These are phyloP conservation scores for Xylaria bambusicola DNA, from an alignment of 495 filamentous ascomycete genomes.

Conservation along the genomic window DNA sequence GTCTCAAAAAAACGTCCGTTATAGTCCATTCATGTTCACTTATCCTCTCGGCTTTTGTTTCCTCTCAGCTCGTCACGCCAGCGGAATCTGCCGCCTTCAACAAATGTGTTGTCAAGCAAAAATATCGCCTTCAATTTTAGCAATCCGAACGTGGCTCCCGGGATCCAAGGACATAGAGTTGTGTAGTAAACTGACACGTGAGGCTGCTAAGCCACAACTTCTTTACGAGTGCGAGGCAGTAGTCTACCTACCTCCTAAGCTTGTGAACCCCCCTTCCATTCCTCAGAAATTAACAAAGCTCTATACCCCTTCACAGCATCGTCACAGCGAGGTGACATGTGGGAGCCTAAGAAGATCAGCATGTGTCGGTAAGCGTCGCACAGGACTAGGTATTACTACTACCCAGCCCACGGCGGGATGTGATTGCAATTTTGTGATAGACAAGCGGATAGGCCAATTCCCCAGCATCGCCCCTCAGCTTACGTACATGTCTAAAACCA, in stretches of 20 bases:
- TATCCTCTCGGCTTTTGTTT: not conserved
- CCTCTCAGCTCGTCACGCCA: not conserved
- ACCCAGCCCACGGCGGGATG: not conserved
- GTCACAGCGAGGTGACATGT: not conserved
- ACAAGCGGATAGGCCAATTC: not conserved
- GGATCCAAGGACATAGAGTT: too few relatives aligned
- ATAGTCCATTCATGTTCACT: too few relatives aligned
- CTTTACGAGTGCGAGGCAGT: too few relatives aligned
- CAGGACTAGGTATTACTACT: not conserved
- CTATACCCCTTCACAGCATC: not conserved
- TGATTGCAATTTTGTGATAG: conserved; percentile 8
- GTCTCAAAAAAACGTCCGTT: not conserved
- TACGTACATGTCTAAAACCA: not conserved
- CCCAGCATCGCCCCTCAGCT: conserved; percentile 10
- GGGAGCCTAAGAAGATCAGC: conserved; percentile 9
- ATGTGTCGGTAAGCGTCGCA: not conserved
- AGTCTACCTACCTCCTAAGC: too few relatives aligned
- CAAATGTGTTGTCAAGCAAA: not conserved
- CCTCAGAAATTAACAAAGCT: not conserved
- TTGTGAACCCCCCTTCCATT: too few relatives aligned
- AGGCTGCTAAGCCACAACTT: too few relatives aligned
- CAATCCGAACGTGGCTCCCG: not conserved
- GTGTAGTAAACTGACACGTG: too few relatives aligned
- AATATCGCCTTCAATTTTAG: not conserved
- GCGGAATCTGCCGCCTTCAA: not conserved